Evolutionary conservation across 331 rosid genomes (phyloP).

Genomic region (Phaseolus coccineus): DNA sequence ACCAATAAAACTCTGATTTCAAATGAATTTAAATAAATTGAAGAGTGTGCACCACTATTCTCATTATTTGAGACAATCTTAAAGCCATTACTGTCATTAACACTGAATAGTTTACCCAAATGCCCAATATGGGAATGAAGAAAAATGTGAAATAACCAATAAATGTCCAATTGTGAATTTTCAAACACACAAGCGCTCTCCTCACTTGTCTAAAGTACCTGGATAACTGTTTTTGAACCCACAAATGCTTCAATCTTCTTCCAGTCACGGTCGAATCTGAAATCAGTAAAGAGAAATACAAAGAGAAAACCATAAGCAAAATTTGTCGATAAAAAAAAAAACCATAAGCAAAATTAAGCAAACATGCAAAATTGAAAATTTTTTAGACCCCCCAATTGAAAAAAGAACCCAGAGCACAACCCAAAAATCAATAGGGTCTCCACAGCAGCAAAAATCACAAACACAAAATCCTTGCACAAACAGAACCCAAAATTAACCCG

Average conservation of each 20-base stretch:
- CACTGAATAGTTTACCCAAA: neutral
- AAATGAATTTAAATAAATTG: neutral
- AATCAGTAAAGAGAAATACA: slow-evolving; percentile 3
- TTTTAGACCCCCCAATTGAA: slow-evolving; percentile 4
- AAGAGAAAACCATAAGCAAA: neutral
- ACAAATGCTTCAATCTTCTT: slow-evolving; percentile 43
- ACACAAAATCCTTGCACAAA: neutral
- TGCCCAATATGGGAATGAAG: neutral
- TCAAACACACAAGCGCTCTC: neutral
- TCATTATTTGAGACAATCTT: neutral
- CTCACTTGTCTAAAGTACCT: neutral
- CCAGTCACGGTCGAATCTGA: slow-evolving; percentile 39
- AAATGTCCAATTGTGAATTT: neutral
- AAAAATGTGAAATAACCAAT: neutral
- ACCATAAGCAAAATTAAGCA: neutral
- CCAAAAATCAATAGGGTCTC: slow-evolving; percentile 9
- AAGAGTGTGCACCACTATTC: neutral
- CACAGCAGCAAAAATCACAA: slow-evolving; percentile 26
- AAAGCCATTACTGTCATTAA: neutral
- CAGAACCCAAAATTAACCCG: neutral
- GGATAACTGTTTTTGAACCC: slow-evolving; percentile 33
- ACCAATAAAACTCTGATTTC: neutral
- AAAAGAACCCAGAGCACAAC: slow-evolving; percentile 20
- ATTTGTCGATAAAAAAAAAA: neutral
- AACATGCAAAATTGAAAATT: slow-evolving; percentile 7